phyloP scores from a whole-genome alignment of 768 basidiomycete species.

The Kwoniella sp. region DNA sequence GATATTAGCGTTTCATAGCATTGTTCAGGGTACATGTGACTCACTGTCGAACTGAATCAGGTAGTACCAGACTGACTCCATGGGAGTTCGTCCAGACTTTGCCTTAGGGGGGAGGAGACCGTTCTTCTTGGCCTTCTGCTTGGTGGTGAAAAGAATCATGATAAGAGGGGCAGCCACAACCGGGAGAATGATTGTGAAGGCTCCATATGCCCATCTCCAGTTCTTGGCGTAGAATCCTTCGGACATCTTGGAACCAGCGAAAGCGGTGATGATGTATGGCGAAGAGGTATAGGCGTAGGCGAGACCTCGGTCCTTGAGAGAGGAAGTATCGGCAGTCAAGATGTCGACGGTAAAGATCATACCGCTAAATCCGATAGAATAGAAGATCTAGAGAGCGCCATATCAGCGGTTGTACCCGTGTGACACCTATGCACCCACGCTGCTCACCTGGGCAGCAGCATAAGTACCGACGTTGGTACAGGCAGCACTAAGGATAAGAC shows the following conservation, averaged over 20 bases:
- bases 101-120: constrained; percentile 16
- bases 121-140: constrained; percentile 27
- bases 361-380: constrained; percentile 41
- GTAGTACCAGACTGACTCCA: constrained; percentile 27
- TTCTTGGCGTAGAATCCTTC: constrained; percentile 41
- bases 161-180: constrained; percentile 29
- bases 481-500: constrained; percentile 41
- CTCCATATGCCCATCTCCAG: constrained; percentile 42
- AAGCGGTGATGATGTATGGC: constrained; percentile 54
- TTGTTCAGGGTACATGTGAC: constrained; percentile 4
- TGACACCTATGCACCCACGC: neutral
- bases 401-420: neutral
- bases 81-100: constrained; percentile 5
- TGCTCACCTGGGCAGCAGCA: constrained; percentile 45
- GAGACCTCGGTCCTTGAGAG: constrained; percentile 44
- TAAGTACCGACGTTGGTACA: constrained; percentile 40
- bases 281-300: constrained; percentile 45
- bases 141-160: constrained; percentile 24
- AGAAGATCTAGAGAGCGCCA: constrained; percentile 27
- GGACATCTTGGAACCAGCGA: constrained; percentile 41
- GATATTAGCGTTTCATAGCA: neutral
- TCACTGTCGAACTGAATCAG: constrained; percentile 46
- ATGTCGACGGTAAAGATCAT: constrained; percentile 48
- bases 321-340: constrained; percentile 51
- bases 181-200: constrained; percentile 37